Evolutionary conservation across 441 rosid species (phyloP).

Genomic region (Adansonia rubrostipa): DNA sequence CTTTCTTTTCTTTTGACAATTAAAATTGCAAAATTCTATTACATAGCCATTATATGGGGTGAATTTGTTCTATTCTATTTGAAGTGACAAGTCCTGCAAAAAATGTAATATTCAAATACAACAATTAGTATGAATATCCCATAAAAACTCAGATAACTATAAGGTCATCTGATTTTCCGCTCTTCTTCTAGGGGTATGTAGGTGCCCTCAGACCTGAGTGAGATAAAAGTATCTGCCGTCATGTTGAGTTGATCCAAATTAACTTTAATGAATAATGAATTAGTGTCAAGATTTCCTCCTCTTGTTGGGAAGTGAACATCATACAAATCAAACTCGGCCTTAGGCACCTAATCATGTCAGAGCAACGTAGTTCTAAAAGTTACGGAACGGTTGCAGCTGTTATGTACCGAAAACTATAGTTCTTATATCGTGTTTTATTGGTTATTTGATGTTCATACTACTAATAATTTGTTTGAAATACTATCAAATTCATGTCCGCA

Average conservation of each 20-base stretch:
- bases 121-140: neutral
- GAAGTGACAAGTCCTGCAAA: neutral
- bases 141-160: neutral
- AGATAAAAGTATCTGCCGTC: neutral
- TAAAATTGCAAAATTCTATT: neutral
- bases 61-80: neutral
- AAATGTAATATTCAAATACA: neutral
- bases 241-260: neutral
- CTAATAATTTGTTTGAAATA: no score
- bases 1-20: neutral
- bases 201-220: neutral
- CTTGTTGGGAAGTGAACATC: neutral
- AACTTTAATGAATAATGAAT: neutral
- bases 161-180: neutral
- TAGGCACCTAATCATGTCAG: neutral
- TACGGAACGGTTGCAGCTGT: no score
- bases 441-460: no score
- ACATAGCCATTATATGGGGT: neutral
- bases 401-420: no score
- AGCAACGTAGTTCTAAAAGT: no score
- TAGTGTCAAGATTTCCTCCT: neutral
- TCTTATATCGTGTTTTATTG: no score
- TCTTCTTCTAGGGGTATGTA: neutral
- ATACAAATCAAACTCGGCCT: neutral
- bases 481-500: no score